A percentile compares a stretch with the other conserved stretches of the same genome.
phyloP scores from a whole-genome alignment of 805 yeast species.

The Pichia sporocuriosa region DNA sequence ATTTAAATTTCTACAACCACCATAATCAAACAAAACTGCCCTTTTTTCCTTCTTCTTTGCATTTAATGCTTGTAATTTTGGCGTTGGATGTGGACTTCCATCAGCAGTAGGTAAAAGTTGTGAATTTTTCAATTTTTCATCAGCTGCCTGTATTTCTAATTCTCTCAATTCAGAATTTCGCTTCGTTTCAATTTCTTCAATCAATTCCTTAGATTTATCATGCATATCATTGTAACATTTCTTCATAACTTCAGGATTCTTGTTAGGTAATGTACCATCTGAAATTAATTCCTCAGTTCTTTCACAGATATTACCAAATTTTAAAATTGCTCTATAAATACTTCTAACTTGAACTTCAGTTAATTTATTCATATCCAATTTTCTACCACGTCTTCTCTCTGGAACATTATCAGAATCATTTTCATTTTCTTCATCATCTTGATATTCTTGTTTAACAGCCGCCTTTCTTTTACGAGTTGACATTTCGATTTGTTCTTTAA shows the following conservation, averaged over 20 bases:
- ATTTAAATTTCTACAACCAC: conserved; percentile 80
- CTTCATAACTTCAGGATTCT: conserved; percentile 72
- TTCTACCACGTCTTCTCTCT: conserved; percentile 28
- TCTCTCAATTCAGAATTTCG: conserved; percentile 49
- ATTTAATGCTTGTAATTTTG: conserved; percentile 31
- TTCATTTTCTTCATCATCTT: conserved; percentile 33
- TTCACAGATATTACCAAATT: conserved; percentile 70
- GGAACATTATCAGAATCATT: conserved; percentile 26
- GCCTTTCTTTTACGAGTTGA: conserved; percentile 76
- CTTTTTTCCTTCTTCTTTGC: conserved; percentile 75
- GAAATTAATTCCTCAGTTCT: conserved; percentile 81
- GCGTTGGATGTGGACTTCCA: conserved; percentile 27
- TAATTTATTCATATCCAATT: conserved; percentile 43
- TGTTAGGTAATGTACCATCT: conserved; percentile 83
- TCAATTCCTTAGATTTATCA: conserved; percentile 51
- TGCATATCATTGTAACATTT: conserved; percentile 70
- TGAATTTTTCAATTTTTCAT: conserved; percentile 39
- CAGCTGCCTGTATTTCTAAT: conserved; percentile 53
- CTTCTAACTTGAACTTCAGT: conserved; percentile 85
- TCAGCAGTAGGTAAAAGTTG: conserved; percentile 25
- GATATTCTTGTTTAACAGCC: conserved; percentile 41
- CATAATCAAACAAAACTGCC: conserved; percentile 83
- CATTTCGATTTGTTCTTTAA: conserved; percentile 86
- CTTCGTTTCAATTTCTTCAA: conserved; percentile 58
- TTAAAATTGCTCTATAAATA: conserved; percentile 73